Evolutionary conservation across 1,139 yeast genomes (phyloP), one percentile per base, ranked within the genome.

Genomic region (Meyerozyma carpophila): DNA sequence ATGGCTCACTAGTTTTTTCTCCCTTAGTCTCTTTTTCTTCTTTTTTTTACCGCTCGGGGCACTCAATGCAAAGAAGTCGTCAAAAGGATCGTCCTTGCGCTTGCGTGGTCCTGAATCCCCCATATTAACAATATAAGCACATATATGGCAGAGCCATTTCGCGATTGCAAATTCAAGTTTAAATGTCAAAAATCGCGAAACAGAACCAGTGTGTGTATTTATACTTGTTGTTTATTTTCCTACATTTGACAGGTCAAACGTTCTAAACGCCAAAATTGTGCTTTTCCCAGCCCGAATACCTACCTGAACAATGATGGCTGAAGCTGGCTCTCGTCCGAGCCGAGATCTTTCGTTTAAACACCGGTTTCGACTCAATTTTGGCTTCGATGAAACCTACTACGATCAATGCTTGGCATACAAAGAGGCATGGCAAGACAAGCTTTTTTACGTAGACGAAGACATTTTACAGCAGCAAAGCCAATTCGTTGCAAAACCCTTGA

Each of bases 271-370:
- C 20, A 16, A 16, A 16, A 16, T 21, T 3, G 24, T 21, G 24
- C 24, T 21, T 21, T 21, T 21, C 8, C 24, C 24, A 25, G 11
- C 11, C 14, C 38, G 7, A 20, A 20, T 9, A 9, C 5, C 13
- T 21, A 50, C 39, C 43, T 47, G 50, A 44, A 46, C 50, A 40
- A 50, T 46, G 16, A 8, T 25, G 26, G 34, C 26, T 27, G 37
- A 34, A 18, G 7, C 37, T 20, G 37, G 26, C 2, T 9, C 37
- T 20, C 37, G 37, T 10, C 37, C 9, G 37, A 18, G 37, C n/a
- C 43, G 62, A 21, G 70, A 69, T 46, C 53, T 65, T 42, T 57
- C 73, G 6, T 60, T 67, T 45, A 68, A 63, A 45, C 63, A 69
- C 2, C 50, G 74, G 42, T 68, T 68, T 49, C 57, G 61, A 16